Evolutionary conservation across 164 flowering plant genomes (phyloP).

Genomic region (Protea cynaroides): DNA sequence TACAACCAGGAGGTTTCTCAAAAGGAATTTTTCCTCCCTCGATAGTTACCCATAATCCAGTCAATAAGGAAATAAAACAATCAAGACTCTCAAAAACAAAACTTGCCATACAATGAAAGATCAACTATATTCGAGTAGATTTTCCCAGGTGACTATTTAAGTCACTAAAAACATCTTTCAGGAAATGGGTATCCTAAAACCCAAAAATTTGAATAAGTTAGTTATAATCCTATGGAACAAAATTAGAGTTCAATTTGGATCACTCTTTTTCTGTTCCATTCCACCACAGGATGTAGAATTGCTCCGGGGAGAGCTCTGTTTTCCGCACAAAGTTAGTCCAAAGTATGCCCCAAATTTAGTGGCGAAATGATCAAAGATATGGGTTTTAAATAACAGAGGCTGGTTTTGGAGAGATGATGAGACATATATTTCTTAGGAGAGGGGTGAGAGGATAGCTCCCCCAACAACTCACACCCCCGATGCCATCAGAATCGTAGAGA

Average conservation of each 20-base stretch:
- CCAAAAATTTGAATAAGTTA: neutral
- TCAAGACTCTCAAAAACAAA: neutral
- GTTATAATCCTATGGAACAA: neutral
- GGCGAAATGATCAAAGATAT: neutral
- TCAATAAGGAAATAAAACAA: neutral
- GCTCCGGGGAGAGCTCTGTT: conserved; percentile 77
- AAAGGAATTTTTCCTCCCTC: too few relatives aligned
- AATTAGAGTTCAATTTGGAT: neutral
- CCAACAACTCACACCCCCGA: too few relatives aligned
- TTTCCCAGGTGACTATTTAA: neutral
- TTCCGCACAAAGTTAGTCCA: conserved; percentile 39
- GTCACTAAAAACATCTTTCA: conserved; percentile 2
- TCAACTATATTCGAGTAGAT: neutral
- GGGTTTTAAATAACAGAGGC: conserved; percentile 1
- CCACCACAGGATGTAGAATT: conserved; percentile 62
- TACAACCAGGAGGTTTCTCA: too few relatives aligned
- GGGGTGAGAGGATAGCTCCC: too few relatives aligned
- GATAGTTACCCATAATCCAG: too few relatives aligned
- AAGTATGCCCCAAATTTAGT: conserved; percentile 15
- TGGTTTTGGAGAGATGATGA: neutral
- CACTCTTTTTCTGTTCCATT: conserved; percentile 76
- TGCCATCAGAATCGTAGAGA: too few relatives aligned
- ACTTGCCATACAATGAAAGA: neutral
- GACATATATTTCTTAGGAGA: conserved; percentile 1
- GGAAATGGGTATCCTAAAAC: neutral